A percentile compares a stretch with the other conserved stretches of the same genome.
Conservation (phyloP, 1,284 basidiomycete genomes). For the Sanghuangporus sanghuang region DNA sequence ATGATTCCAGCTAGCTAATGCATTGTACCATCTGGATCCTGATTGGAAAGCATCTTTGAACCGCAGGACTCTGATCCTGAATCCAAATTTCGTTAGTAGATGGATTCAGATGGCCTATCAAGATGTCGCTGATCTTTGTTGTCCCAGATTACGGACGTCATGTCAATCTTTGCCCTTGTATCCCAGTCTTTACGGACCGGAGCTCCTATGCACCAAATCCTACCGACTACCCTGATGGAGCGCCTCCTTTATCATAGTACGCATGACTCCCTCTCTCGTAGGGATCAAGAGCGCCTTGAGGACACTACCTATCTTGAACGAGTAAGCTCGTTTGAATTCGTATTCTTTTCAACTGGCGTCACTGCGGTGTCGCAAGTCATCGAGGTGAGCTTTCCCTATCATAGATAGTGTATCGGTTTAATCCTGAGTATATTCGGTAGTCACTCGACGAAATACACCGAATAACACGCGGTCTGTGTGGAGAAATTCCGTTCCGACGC, state of each 20-base stretch:
- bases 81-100: slow-evolving; percentile 41
- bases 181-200: slow-evolving; percentile 43
- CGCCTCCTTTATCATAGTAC: slow-evolving; percentile 38
- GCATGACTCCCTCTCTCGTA: slow-evolving; percentile 10
- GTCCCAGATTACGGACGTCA: slow-evolving; percentile 38
- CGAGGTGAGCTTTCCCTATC: slow-evolving; percentile 28
- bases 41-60: slow-evolving; percentile 34
- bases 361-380: slow-evolving; percentile 41
- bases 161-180: slow-evolving; percentile 39
- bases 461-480: slow-evolving; percentile 39
- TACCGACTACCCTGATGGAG: slow-evolving; percentile 39
- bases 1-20: slow-evolving; percentile 33
- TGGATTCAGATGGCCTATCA: neutral
- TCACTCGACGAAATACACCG: slow-evolving; percentile 38
- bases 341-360: slow-evolving; percentile 42
- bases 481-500: slow-evolving; percentile 41
- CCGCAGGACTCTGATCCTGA: slow-evolving; percentile 39
- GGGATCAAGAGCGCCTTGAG: slow-evolving; percentile 15
- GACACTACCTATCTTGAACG: slow-evolving; percentile 23
- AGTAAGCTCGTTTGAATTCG: slow-evolving; percentile 35
- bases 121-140: neutral
- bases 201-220: slow-evolving; percentile 41
- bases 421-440: slow-evolving; percentile 22
- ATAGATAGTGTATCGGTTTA: neutral
- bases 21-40: slow-evolving; percentile 36